A percentile compares a stretch with the other conserved stretches of the same genome.
Conservation (phyloP, 805 yeast species). For the Wickerhamiella sergipiensis region DNA sequence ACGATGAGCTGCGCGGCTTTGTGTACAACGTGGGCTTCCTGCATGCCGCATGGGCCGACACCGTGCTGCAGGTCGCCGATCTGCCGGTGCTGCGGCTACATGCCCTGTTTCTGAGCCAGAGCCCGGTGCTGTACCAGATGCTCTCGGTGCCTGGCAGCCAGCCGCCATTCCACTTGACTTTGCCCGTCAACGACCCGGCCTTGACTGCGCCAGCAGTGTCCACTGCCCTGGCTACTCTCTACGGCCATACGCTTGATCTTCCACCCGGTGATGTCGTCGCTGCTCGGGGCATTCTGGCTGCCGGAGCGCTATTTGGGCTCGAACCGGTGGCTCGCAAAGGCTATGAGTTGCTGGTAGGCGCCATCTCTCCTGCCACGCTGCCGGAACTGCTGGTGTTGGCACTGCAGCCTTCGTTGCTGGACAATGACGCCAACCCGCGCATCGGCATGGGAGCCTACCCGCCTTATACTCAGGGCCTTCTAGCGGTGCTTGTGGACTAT, state of each 20-base stretch:
- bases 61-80: conserved; percentile 18
- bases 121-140: conserved; percentile 20
- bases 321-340: conserved; percentile 18
- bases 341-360: conserved; percentile 9
- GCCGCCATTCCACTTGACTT: conserved; percentile 20
- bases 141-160: conserved; percentile 9
- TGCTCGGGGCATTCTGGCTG: conserved; percentile 21
- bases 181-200: conserved; percentile 15
- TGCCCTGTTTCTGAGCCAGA: conserved; percentile 23
- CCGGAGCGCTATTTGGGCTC: conserved; percentile 21
- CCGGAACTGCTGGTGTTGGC: conserved; percentile 17
- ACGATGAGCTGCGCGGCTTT: background rate
- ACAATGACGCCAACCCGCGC: background rate
- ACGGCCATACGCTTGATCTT: conserved; percentile 19
- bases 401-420: conserved; percentile 6
- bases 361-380: conserved; percentile 11
- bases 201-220: conserved; percentile 19
- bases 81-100: conserved; percentile 21
- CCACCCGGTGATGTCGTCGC: conserved; percentile 11
- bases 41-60: conserved; percentile 25
- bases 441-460: conserved; percentile 22
- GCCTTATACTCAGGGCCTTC: conserved; percentile 18
- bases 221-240: conserved; percentile 23
- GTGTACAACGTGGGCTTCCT: background rate
- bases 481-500: conserved; percentile 12